Percentiles rank a stretch among this genome's conserved stretches.
Conservation (phyloP, 2,329 filamentous ascomycete genomes). For the Aspergillus bombycis region DNA sequence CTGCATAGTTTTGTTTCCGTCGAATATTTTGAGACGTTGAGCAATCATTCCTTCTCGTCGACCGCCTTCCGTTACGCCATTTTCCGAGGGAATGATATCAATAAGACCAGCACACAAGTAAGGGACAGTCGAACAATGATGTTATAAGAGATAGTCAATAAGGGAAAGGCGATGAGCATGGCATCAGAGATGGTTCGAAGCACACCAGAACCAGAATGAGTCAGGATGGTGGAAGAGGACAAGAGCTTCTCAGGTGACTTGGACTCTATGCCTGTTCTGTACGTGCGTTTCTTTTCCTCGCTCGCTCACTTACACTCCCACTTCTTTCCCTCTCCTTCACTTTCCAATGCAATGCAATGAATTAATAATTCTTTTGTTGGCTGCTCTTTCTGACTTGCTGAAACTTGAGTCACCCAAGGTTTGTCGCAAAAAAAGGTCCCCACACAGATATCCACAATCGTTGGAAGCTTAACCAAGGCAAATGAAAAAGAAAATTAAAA, state of each 20-base stretch:
- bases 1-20: conserved; percentile 23
- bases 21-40: conserved; percentile 17
- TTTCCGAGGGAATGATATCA: conserved; percentile 22
- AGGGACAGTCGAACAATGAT: not conserved
- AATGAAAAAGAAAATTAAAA: conserved; percentile 5
- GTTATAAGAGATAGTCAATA: not conserved
- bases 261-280: conserved; percentile 3
- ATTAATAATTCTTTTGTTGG: not conserved
- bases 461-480: conserved; percentile 3
- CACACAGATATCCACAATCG: conserved; percentile 1
- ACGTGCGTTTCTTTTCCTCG: not conserved
- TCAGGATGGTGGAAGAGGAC: not conserved
- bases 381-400: not conserved
- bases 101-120: conserved; percentile 15
- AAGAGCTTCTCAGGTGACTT: conserved; percentile 1
- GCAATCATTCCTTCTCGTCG: conserved; percentile 24
- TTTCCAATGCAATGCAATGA: not conserved
- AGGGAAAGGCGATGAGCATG: not conserved
- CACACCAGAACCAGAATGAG: not conserved
- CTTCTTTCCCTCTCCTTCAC: not conserved
- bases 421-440: conserved; percentile 1
- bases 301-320: not conserved
- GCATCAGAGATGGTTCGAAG: not conserved
- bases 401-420: not conserved
- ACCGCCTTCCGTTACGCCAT: conserved; percentile 25